Evolutionary conservation across 1,284 basidiomycete species (phyloP), one percentile per base, ranked within the genome.

Genomic region (Mycena sp.): DNA sequence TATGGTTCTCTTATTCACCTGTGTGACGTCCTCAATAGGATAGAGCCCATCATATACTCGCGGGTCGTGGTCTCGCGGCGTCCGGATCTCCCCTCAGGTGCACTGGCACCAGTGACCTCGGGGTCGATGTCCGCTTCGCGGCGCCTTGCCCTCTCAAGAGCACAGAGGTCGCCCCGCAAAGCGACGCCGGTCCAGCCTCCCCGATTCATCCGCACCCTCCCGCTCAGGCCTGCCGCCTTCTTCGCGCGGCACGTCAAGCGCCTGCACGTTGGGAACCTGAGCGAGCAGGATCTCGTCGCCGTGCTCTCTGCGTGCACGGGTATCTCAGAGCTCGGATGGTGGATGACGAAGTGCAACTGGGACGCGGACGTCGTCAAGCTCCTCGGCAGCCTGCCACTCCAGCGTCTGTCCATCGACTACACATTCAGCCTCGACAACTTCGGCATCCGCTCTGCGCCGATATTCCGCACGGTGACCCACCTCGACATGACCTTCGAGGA

Each of bases 11-110:
- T 23, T 9, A 35, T 53, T 1, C 12, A n/a, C 35, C 10, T 16
- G 19, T 29, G 38, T 28, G 14, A 29, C 28, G n/a, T 2, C 5
- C 5, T 3, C 40, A 7, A 41, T 38, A 64, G 62, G 63, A 38
- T 65, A 4, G 64, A 65, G 46, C 64, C 64, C 0, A 65, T 65
- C 43, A 61, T 65, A 25, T 65, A 65, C 30, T 46, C 51, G 2
- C 43, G 30, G 4, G 59, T 65, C 9, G 45, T 65, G 23, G 58
- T 65, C 43, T 45, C 48, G 6, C 38, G 45, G 19, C 19, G 37
- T 14, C 52, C 52, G 14, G 60, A 50, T 30, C 43, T 25, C 28
- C n/a, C n/a, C n/a, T n/a, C n/a, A n/a, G 32, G 11, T 16, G n/a
- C 11, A 17, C 4, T 17, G n/a, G 35, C 25, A 40, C 35, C 16